A percentile compares a stretch with the other conserved stretches of the same genome.
Conservation (phyloP, 805 yeast genomes). For the Wickerhamiella shivajii region DNA sequence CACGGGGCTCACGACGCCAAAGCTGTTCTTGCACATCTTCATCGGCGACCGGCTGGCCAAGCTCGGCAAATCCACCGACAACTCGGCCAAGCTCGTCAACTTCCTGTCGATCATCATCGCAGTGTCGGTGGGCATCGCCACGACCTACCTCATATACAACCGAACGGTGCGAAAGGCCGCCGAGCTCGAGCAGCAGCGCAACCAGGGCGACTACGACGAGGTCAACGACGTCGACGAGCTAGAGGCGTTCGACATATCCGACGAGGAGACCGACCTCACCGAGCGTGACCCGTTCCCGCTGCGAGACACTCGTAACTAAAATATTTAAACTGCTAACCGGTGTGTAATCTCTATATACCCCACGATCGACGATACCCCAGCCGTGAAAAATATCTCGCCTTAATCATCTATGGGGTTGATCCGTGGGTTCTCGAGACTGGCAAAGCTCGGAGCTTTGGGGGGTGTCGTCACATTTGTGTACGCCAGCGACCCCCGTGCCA, state of each 20-base stretch:
- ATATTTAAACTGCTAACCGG: constrained; percentile 1
- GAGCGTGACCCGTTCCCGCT: constrained; percentile 6
- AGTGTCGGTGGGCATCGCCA: constrained; percentile 34
- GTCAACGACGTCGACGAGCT: constrained; percentile 4
- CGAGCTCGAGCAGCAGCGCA: constrained; percentile 4
- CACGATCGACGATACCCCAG: too few species aligned
- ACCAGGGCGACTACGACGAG: constrained; percentile 2
- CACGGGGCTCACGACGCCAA: constrained; percentile 66
- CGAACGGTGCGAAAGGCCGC: constrained; percentile 26
- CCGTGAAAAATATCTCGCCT: too few species aligned
- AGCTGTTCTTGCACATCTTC: constrained; percentile 58
- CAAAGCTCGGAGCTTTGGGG: constrained; percentile 12
- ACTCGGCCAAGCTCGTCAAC: constrained; percentile 43
- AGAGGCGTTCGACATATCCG: constrained; percentile 9
- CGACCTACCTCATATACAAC: constrained; percentile 54
- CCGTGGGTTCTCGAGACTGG: neutral
- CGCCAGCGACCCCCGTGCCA: constrained; percentile 62
- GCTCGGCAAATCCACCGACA: constrained; percentile 39
- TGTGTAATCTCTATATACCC: too few species aligned
- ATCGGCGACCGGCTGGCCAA: constrained; percentile 62
- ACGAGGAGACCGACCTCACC: constrained; percentile 2
- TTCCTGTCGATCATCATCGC: constrained; percentile 47
- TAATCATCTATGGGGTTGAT: too few species aligned
- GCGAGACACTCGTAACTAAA: neutral
- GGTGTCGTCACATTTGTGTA: constrained; percentile 34